Conservation (phyloP, 78 protist species). For the Speleostelium caveatum region DNA sequence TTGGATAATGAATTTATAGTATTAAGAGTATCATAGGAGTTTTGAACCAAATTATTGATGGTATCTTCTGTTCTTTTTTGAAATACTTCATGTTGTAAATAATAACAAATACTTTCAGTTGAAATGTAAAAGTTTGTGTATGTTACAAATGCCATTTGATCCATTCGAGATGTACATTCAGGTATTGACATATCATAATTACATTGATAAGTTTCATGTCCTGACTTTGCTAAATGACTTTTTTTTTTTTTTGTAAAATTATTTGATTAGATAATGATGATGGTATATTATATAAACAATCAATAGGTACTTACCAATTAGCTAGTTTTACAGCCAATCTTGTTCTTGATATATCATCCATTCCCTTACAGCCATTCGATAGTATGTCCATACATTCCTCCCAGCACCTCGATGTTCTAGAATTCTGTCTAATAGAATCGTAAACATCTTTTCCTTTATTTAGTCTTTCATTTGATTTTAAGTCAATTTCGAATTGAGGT, state of each 20-base stretch:
- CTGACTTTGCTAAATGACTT: conserved; percentile 56
- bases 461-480: conserved; percentile 38
- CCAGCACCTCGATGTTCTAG: conserved; percentile 21
- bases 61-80: conserved; percentile 42
- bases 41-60: conserved; percentile 1
- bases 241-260: too few relatives aligned
- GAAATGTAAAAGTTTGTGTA: conserved; percentile 76
- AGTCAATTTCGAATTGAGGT: conserved; percentile 52
- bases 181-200: conserved; percentile 36
- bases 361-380: conserved; percentile 36
- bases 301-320: conserved; percentile 1
- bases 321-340: conserved; percentile 70
- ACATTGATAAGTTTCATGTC: conserved; percentile 10
- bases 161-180: conserved; percentile 48
- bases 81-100: conserved; percentile 31
- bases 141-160: conserved; percentile 26
- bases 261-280: not conserved
- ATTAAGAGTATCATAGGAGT: not conserved
- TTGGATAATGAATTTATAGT: not conserved
- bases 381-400: conserved; percentile 44
- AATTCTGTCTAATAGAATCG: conserved; percentile 27
- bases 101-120: conserved; percentile 64
- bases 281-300: not conserved
- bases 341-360: conserved; percentile 43
- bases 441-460: conserved; percentile 42